A percentile compares a stretch with the other conserved stretches of the same genome.
Conservation (phyloP, 306 rosid genomes). For the Corylus heterophylla region DNA sequence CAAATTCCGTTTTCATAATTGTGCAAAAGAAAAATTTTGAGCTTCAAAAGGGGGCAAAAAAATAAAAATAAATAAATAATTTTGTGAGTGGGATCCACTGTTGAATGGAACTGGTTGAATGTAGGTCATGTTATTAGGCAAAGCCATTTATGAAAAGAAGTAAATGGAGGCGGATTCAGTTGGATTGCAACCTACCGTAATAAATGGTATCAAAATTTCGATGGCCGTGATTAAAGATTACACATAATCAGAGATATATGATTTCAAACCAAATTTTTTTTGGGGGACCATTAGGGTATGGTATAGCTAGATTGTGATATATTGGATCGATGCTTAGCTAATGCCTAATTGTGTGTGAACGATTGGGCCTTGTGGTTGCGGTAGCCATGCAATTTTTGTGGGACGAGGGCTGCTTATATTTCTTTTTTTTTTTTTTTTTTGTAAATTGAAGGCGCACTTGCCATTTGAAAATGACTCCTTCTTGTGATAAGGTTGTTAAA, state of each 20-base stretch:
- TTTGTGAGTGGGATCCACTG: slow-evolving; percentile 60
- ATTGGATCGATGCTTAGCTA: slow-evolving; percentile 17
- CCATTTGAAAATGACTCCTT: slow-evolving; percentile 35
- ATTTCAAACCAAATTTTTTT: neutral
- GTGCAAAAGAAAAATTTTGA: slow-evolving; percentile 11
- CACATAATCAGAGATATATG: slow-evolving; percentile 10
- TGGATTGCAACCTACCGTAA: slow-evolving; percentile 74
- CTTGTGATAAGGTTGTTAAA: slow-evolving; percentile 39
- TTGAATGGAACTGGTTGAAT: slow-evolving; percentile 48
- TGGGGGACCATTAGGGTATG: slow-evolving; percentile 37
- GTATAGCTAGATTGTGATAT: neutral
- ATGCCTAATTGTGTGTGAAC: slow-evolving; percentile 22
- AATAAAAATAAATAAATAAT: slow-evolving; percentile 1
- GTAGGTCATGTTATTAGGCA: slow-evolving; percentile 56
- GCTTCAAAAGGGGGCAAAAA: too few relatives aligned
- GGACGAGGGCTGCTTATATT: slow-evolving; percentile 29
- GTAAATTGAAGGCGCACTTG: slow-evolving; percentile 29
- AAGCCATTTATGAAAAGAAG: slow-evolving; percentile 74
- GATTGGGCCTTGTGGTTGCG: slow-evolving; percentile 20
- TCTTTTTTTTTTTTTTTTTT: slow-evolving; percentile 6
- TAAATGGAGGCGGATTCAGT: slow-evolving; percentile 68
- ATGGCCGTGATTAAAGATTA: slow-evolving; percentile 40
- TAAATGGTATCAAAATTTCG: slow-evolving; percentile 56
- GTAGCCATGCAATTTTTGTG: slow-evolving; percentile 20
- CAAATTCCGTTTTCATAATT: slow-evolving; percentile 38